Percentiles rank a stretch among this genome's conserved stretches.
Conservation (phyloP, 176 grass and related monocot species). For the Musa itinerans region DNA sequence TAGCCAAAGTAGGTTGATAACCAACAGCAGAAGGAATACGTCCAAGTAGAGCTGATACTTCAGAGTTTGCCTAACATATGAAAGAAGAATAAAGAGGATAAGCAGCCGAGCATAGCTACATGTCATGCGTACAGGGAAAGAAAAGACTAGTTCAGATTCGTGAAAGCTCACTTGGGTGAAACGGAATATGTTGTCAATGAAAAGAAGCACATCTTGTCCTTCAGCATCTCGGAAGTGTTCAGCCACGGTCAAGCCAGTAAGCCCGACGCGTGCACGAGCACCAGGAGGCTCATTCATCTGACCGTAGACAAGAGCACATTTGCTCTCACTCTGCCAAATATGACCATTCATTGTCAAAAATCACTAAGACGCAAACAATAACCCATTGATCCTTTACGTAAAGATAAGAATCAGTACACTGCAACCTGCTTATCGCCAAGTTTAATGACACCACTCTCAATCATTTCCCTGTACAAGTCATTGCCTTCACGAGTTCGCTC, state of each 20-base stretch:
- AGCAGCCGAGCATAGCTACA: too few relatives aligned
- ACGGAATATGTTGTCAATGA: slow-evolving; percentile 34
- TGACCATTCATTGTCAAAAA: neutral
- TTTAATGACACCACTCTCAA: slow-evolving; percentile 19
- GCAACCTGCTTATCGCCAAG: slow-evolving; percentile 14
- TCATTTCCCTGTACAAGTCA: slow-evolving; percentile 18
- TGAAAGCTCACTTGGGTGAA: slow-evolving; percentile 20
- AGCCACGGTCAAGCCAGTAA: slow-evolving; percentile 30
- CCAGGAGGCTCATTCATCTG: slow-evolving; percentile 38
- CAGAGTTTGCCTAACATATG: slow-evolving; percentile 17
- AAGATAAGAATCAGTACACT: neutral
- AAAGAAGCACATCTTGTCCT: slow-evolving; percentile 37
- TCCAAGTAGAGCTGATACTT: slow-evolving; percentile 27
- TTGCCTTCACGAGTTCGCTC: slow-evolving; percentile 17
- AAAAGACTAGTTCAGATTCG: neutral
- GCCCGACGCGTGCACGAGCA: slow-evolving; percentile 31
- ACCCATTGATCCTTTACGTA: too few relatives aligned
- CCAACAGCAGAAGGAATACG: slow-evolving; percentile 30
- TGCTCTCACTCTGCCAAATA: slow-evolving; percentile 23
- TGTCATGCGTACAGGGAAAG: neutral
- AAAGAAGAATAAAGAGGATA: neutral
- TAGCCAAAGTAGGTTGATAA: slow-evolving; percentile 26
- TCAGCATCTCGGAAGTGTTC: slow-evolving; percentile 36
- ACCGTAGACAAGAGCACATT: slow-evolving; percentile 31
- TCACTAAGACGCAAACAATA: too few relatives aligned